These are phyloP conservation scores for Malassezia psittaci DNA, from an alignment of 1,284 basidiomycete genomes.

Conservation along the genomic window DNA sequence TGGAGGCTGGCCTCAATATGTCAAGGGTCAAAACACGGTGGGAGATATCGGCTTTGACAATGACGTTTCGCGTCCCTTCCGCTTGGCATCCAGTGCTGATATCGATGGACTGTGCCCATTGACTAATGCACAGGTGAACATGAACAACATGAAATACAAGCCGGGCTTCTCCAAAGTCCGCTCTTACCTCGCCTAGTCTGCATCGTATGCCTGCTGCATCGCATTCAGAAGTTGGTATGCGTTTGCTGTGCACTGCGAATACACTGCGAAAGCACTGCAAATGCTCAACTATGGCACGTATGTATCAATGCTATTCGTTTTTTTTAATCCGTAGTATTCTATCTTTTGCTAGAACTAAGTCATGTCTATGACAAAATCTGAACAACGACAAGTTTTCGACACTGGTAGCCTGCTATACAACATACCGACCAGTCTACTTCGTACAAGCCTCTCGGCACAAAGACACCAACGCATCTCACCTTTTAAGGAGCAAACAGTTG, in stretches of 20 bases:
- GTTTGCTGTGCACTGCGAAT: too few relatives aligned
- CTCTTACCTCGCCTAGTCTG: constrained; percentile 2
- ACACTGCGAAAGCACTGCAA: too few relatives aligned
- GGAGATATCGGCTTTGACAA: constrained; percentile 16
- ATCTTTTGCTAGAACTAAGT: too few relatives aligned
- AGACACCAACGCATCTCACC: constrained; percentile 3
- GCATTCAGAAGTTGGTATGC: too few relatives aligned
- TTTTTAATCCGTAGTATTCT: too few relatives aligned
- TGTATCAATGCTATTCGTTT: too few relatives aligned
- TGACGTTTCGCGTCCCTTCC: constrained; percentile 1
- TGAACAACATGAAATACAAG: constrained; percentile 10
- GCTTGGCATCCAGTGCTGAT: background rate
- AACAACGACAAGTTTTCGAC: background rate
- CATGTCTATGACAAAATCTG: constrained; percentile 1
- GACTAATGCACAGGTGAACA: constrained; percentile 1
- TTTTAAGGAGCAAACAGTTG: constrained; percentile 53
- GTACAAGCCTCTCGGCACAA: constrained; percentile 2
- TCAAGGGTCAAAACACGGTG: background rate
- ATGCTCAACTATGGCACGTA: too few relatives aligned
- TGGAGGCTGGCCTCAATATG: constrained; percentile 10
- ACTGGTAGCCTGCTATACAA: background rate
- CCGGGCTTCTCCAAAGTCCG: constrained; percentile 2
- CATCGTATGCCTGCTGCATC: background rate
- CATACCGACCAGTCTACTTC: background rate
- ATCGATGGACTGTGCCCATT: constrained; percentile 13